Base-by-base conservation (phyloP, 2,329 filamentous ascomycete genomes). In the Penicillium freii region DNA sequence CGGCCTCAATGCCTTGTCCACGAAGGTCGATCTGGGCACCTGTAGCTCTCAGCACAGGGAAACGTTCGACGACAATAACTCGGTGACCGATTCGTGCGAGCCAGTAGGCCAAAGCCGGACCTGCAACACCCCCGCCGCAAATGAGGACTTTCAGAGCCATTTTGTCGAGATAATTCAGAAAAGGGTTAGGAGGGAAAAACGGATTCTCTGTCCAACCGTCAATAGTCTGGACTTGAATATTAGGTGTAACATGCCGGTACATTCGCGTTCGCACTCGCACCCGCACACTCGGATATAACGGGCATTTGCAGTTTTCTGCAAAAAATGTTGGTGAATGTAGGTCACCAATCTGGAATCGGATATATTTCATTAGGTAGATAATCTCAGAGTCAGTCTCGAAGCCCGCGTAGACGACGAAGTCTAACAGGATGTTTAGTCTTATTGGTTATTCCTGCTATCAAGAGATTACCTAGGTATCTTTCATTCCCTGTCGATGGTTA, bases 21-120 rank as follows among this genome's bases (percentile, higher is more conserved):
- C 81, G 78, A 2, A 86, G 71, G 63, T 87, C 84, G 29, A 86
- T 69, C 48, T 84, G 82, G 4, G 80, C 77, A 0, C 84, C 84
- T 0, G 74, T 73, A 1, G 74, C 69, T 2, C 83, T 77, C 0
- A 84, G 66, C 1, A 43, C 47, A 3, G 75, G 66, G 34, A 62
- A 74, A 1, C 78, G 74, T 61, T 81, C 79, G 36, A 81, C 62
- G 33, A 81, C 58, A 1, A 75, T 77, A 39, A 77, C 67, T 33
- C 64, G 55, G 56, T 74, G 71, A 5, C 72, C 69, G 10, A 66
- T 56, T 23, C 68, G 69, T 5, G 79, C 70, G 8, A 84, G 77
- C 71, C 78, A 80, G 67, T 77, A 78, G 29, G 82, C 82, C 10
- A 84, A 70, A 10, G 80, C 73, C 8, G 73, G 75, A 10, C 76